Base-by-base conservation (phyloP, 768 basidiomycete species). In the Sarcomyxa edulis region DNA sequence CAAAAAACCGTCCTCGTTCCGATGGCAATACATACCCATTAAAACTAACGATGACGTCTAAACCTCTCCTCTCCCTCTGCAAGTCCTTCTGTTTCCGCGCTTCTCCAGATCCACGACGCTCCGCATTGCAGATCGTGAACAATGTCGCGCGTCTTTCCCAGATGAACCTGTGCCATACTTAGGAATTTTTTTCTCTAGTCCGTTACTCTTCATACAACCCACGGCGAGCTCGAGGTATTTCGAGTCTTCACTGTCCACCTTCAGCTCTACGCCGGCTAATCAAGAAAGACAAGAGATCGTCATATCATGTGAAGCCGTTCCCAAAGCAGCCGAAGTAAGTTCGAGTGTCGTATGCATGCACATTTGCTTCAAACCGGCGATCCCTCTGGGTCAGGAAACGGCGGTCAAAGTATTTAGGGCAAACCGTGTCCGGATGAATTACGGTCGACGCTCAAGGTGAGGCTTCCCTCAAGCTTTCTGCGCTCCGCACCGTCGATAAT, bases 351-450 rank as follows among this genome's bases (percentile, higher is more conserved):
- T 26, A n/a, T 36, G 40, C 43, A 39, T 35, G 33, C 21, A 35
- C 29, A 22, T 35, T 43, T 99, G 86, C 66, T 85, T 6, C 96
- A 99, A 52, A 89, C 91, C 0, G 91, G 90, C 29, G 92, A 95
- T 58, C 89, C 89, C 10, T 69, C 78, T 7, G 90, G 91, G 16
- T 78, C 88, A 19, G 96, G 96, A 19, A 99, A 97, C 60, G 93
- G 90, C 26, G 96, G 96, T 10, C 91, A 97, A 64, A 93, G 88
- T 52, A 87, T 97, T 48, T 98, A 93, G 92, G 93, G 92, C 2
- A 78, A 76, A 42, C 81, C 94, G 0, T 98, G 96, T 53, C 59
- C 79, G 11, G 95, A 98, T 54, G 96, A 99, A 67, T 74, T 96
- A 29, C 72, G 93, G 35, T 87, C 92, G 30, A 99, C 96, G 5